Conservation (phyloP, 2,329 filamentous ascomycete genomes). For the Periconia sp. region DNA sequence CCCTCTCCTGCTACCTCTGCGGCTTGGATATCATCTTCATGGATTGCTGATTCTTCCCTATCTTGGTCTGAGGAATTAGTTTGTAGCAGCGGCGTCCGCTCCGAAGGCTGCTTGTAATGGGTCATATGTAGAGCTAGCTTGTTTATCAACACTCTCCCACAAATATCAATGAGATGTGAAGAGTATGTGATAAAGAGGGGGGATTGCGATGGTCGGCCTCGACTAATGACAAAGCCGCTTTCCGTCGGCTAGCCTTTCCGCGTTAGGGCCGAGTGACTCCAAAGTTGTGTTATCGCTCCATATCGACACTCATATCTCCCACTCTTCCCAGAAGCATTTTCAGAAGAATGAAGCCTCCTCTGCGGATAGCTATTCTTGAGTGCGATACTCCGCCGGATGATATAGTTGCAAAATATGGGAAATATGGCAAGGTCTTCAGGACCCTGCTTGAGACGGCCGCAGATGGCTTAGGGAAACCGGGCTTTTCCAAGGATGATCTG, state of each 20-base stretch:
- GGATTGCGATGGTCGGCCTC: no score
- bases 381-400: constrained; percentile 77
- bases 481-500: constrained; percentile 52
- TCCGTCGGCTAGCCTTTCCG: constrained; percentile 9
- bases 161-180: no score
- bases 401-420: constrained; percentile 68
- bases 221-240: constrained; percentile 13
- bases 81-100: constrained; percentile 42
- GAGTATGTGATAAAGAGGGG: no score
- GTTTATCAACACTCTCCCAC: no score
- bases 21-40: constrained; percentile 25
- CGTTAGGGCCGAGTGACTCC: constrained; percentile 4
- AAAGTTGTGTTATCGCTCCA: not conserved
- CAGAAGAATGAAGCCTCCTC: constrained; percentile 45
- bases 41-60: constrained; percentile 24
- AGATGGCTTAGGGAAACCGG: constrained; percentile 50
- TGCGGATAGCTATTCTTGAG: constrained; percentile 87
- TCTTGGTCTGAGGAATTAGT: constrained; percentile 15
- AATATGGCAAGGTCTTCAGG: constrained; percentile 71
- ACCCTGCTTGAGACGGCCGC: constrained; percentile 59
- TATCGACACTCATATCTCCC: not conserved
- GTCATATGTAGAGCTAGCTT: constrained; percentile 11
- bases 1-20: constrained; percentile 30
- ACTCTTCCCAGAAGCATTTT: not conserved
- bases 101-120: constrained; percentile 24